Evolutionary conservation across 345 rosid species (phyloP).

Genomic region (Murraya koenigii): DNA sequence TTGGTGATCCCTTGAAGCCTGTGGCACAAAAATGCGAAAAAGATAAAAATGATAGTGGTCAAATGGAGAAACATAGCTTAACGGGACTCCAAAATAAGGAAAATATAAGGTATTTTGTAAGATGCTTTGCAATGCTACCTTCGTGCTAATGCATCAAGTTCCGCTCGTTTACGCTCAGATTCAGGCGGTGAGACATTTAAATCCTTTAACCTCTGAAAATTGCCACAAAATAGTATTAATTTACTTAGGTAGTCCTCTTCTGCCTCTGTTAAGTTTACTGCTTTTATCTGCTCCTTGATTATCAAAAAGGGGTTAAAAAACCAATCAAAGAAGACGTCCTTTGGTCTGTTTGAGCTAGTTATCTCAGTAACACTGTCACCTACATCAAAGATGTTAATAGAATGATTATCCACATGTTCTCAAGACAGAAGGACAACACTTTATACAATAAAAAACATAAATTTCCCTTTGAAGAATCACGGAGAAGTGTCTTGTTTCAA

Average conservation of each 20-base stretch:
- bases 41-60: not conserved
- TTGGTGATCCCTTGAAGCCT: slow-evolving; percentile 85
- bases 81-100: not conserved
- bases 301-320: slow-evolving; percentile 82
- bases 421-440: not conserved
- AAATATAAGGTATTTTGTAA: not conserved
- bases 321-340: slow-evolving; percentile 86
- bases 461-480: not conserved
- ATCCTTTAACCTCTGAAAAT: slow-evolving; percentile 52
- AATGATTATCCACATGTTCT: slow-evolving; percentile 8
- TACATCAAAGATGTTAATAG: slow-evolving; percentile 25
- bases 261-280: slow-evolving; percentile 54
- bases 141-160: slow-evolving; percentile 89
- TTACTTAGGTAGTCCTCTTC: slow-evolving; percentile 86
- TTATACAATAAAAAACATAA: not conserved
- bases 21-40: not conserved
- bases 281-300: slow-evolving; percentile 87
- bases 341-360: slow-evolving; percentile 72
- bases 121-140: slow-evolving; percentile 45
- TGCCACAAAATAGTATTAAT: slow-evolving; percentile 62
- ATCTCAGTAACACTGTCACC: slow-evolving; percentile 61
- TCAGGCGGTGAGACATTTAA: slow-evolving; percentile 53
- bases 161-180: slow-evolving; percentile 75
- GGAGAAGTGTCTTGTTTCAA: not conserved
- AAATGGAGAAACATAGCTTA: not conserved